These are phyloP conservation scores for Rosa multiflora DNA, from an alignment of 306 rosid genomes.

Conservation along the genomic window DNA sequence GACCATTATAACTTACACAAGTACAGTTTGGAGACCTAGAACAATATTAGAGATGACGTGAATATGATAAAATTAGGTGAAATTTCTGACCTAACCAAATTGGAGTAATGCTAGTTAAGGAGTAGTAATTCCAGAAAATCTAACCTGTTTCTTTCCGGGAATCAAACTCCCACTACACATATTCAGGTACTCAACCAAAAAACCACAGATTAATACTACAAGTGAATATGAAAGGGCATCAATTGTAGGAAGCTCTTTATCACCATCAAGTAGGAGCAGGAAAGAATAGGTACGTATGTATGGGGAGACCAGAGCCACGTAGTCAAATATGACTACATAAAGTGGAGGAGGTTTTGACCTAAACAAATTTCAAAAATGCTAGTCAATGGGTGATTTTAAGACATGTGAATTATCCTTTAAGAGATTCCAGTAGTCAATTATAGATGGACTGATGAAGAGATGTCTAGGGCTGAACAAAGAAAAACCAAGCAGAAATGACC, in stretches of 20 bases:
- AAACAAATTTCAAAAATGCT: not conserved
- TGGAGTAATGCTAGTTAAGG: not conserved
- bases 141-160: not conserved
- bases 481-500: too few species aligned
- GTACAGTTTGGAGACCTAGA: not conserved
- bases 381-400: too few species aligned
- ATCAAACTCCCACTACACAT: not conserved
- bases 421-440: too few species aligned
- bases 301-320: not conserved
- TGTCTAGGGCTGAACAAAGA: too few species aligned
- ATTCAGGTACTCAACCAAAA: not conserved
- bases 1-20: slow-evolving; percentile 3
- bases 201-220: not conserved
- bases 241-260: not conserved
- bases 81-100: not conserved
- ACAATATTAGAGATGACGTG: not conserved
- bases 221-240: not conserved
- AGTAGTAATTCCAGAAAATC: not conserved
- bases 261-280: slow-evolving; percentile 1
- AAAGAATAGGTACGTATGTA: not conserved
- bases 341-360: not conserved
- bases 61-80: not conserved
- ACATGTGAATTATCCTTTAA: too few species aligned
- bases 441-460: too few species aligned
- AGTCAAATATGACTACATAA: not conserved